Conservation (phyloP, 2,329 filamentous ascomycete genomes). For the Aschersonia sp. region DNA sequence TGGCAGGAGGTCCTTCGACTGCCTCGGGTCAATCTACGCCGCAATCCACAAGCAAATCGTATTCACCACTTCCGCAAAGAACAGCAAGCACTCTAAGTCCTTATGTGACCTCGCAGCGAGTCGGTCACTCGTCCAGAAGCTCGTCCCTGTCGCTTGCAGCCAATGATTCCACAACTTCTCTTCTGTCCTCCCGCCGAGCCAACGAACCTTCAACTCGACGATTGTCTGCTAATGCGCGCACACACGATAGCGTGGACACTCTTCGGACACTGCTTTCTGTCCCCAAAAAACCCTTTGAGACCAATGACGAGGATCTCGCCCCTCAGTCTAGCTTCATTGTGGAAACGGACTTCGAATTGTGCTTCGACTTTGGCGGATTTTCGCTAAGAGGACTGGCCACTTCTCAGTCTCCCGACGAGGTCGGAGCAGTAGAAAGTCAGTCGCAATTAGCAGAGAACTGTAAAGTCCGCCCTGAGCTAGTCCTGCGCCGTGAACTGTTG, state of each 20-base stretch:
- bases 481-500: no score
- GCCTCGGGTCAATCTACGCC: constrained; percentile 44
- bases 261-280: constrained; percentile 35
- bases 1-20: constrained; percentile 51
- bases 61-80: constrained; percentile 55
- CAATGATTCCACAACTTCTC: constrained; percentile 62
- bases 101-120: constrained; percentile 52
- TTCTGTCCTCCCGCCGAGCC: constrained; percentile 49
- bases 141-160: constrained; percentile 69
- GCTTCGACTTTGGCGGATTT: constrained; percentile 66
- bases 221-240: constrained; percentile 27
- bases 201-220: constrained; percentile 59
- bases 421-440: constrained; percentile 21
- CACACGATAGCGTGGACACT: constrained; percentile 56
- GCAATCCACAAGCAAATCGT: constrained; percentile 49
- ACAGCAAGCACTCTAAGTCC: constrained; percentile 56
- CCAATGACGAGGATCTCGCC: constrained; percentile 4
- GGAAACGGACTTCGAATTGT: constrained; percentile 42
- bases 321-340: constrained; percentile 15
- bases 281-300: constrained; percentile 7
- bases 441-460: constrained; percentile 58
- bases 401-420: constrained; percentile 13
- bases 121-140: constrained; percentile 52
- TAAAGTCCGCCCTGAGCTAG: constrained; percentile 23
- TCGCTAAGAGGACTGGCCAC: constrained; percentile 59